Evolutionary conservation across 805 yeast species (phyloP).

Genomic region (Soucietia sequanensis): DNA sequence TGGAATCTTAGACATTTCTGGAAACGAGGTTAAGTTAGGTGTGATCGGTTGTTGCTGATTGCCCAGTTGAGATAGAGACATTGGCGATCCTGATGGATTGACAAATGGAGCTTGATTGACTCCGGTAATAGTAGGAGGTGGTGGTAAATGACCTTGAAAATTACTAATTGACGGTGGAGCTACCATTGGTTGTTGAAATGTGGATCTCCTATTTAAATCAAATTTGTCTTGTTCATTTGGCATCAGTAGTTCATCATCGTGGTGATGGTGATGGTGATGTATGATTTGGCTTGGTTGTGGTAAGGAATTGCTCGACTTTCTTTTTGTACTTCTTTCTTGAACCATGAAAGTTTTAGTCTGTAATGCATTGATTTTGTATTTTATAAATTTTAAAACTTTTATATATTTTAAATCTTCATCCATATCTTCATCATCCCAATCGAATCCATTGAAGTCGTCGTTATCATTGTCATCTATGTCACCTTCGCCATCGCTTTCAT

Average conservation of each 20-base stretch:
- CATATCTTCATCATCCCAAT: conserved; percentile 49
- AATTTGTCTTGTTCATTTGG: background rate
- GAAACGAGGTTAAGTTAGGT: conserved; percentile 1
- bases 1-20: conserved; percentile 9
- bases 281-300: conserved; percentile 3
- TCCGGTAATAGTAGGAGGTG: background rate
- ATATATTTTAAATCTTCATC: conserved; percentile 46
- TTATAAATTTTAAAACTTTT: conserved; percentile 39
- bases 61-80: background rate
- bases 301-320: background rate
- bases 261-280: conserved; percentile 6
- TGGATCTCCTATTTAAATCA: background rate
- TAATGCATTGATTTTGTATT: conserved; percentile 29
- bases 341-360: conserved; percentile 4
- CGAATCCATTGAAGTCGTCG: conserved; percentile 27
- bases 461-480: conserved; percentile 14
- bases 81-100: background rate
- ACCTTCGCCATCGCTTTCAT: conserved; percentile 28
- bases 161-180: background rate
- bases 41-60: background rate
- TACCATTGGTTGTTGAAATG: background rate
- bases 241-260: background rate
- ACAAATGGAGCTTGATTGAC: too few species aligned
- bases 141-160: background rate
- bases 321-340: background rate